Evolutionary conservation across 1,284 basidiomycete species (phyloP), one percentile per base, ranked within the genome.

Genomic region (Filobasidium uniguttulatum): DNA sequence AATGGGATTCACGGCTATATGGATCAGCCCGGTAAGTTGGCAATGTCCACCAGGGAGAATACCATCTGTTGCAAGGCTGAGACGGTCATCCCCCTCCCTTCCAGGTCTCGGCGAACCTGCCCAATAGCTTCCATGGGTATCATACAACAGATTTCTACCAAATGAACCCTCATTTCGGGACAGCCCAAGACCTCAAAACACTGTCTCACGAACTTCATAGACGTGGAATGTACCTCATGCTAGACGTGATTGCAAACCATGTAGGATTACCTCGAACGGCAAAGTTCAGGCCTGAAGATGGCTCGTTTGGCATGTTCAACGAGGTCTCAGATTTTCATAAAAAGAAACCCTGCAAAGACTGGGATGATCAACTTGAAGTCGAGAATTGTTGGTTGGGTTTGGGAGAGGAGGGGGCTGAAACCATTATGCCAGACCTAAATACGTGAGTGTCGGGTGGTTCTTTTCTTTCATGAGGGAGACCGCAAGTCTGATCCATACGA

Each of bases 221-320:
- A 8, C 55, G 71, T 14, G 70, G 67, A 23, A 75, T 75, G 72
- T 71, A 69, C 52, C 60, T 75, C 29, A 74, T 75, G 72, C 67
- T 75, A 1, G 72, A 73, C 52, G 69, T 55, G 41, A 36, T 73
- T 26, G 68, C 67, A 38, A 51, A 54, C 17, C 53, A 54, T 33
- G 48, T 54, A 14, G 53, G 35, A 5, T 46, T 43, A 25, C 48
- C 44, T 9, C 48, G 48, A 26, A n/a, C 20, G 17, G 19, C 23
- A 33, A 20, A 31, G 8, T 50, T 54, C 38, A 44, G 19, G 8
- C 49, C 48, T 3, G 29, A 38, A 12, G 47, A 44, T 25, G 44
- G 45, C n/a, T 31, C 25, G 12, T 69, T 66, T 50, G 64, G 66
- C 5, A 61, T 61, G 3, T 71, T 71, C 56, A 59, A 59, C 45